Base-by-base conservation (phyloP, 164 flowering plant genomes). In the Magnolia officinalis region DNA sequence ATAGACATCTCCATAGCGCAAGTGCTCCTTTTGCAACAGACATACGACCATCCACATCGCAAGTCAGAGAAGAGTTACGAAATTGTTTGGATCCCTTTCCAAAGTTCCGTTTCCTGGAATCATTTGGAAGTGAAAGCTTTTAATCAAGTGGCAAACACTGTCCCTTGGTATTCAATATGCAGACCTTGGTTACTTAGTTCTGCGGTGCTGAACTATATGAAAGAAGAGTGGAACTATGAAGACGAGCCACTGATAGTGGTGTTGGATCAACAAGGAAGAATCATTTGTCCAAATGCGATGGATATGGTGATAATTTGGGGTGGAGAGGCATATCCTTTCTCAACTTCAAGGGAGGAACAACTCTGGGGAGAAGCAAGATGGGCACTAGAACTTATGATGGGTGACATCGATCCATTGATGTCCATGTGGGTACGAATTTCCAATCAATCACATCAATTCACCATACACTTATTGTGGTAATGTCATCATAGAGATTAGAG, bases 281-380 rank as follows among this genome's bases (percentile, higher is more conserved):
- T 94, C 18, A 75, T 86, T 19, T 83, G 87, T 72, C 31, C 26
- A 63, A 88, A 89, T 86, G 94, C 97, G 7, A 75, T 88, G 6
- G 86, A 90, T 77, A 89, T 92, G 95, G 81, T 85, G 55, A 65
- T 81, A 61, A 85, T 91, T 9, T 92, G 98, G 98, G 97, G 96
- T 4, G 69, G 83, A n/a, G 73, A 50, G 77, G 97, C 93, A 18
- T 89, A 80, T 74, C 98, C 96, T 24, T 92, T 91, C 80, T 88
- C 97, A 49, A 69, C 55, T 77, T 81, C 85, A 31, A 88, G 86
- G 81, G 97, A 92, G 80, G 74, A 77, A 67, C 79, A 91, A 74
- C 88, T 91, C 0, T 92, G 98, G 98, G 79, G 84, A 74, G 79
- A 81, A 9, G 84, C 83, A 65, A 81, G 78, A 8, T 90, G 90